Base-by-base conservation (phyloP, 2,329 filamentous ascomycete genomes). In the Sclerotinia minor region DNA sequence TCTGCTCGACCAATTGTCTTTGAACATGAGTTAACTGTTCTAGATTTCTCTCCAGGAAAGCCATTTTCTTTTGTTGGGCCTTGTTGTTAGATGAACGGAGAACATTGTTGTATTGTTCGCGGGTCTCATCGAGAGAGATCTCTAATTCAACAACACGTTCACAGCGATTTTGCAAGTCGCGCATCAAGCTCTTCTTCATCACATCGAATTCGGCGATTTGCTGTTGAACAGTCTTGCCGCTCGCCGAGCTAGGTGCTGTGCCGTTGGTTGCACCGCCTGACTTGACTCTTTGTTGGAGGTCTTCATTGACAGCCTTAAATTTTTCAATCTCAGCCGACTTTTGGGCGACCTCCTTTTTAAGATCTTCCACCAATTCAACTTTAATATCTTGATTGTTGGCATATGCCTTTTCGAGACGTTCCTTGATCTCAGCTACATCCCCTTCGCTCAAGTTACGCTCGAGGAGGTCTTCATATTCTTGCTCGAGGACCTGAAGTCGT, bases 61-160 rank as follows among this genome's bases (percentile, higher is more conserved):
- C 96, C 92, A 99, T 98, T 87, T 99, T 99, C 90, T 99, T 99
- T 81, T 99, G 95, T 82, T 99, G 95, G 32, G 95, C 94, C 69
- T 95, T 91, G 83, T 96, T 98, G 84, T 99, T 99, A 73, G 92
- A 97, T 61, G 92, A 95, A 67, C 94, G 90, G 68, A 99, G 86
- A 69, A 99, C 95, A 75, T 97, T 97, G 84, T 99, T 98, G 83
- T 99, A 99, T 81, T 99, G 95, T 83, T 99, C 95, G 67, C 95
- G 88, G 0, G 95, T 97, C 83, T 97, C 94, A 77, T 99, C 95
- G 63, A 99, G 86, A 47, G 92, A 96, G 76, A 99, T 99, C 80
- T 99, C 95, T 38, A 99, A 88, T 83, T 99, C 95, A 24, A 99
- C 95, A 45, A 99, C 94, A 73, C 95, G 90, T 83, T 99, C 95